Conservation (phyloP, 2,329 filamentous ascomycete species). For the Onygenales sp. region DNA sequence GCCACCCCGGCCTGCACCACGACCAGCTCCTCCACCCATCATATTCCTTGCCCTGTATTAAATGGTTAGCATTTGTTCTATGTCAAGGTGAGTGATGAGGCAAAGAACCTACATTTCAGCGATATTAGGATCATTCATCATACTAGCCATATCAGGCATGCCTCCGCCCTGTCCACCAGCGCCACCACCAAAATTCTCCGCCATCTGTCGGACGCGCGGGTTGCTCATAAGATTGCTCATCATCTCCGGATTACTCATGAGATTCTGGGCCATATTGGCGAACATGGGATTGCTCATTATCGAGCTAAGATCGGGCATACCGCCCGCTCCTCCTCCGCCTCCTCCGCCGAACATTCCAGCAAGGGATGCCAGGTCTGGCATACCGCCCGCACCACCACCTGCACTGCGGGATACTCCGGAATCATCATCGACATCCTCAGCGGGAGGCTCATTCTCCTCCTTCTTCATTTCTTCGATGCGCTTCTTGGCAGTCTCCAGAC, state of each 20-base stretch:
- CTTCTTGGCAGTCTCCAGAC: conserved; percentile 84
- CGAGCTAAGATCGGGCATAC: conserved; percentile 76
- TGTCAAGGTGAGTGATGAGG: background rate
- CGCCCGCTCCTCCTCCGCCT: conserved; percentile 55
- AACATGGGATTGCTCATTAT: conserved; percentile 99
- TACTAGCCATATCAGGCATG: conserved; percentile 73
- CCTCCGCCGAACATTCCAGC: conserved; percentile 63
- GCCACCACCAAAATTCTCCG: conserved; percentile 57
- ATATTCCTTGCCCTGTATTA: conserved; percentile 53
- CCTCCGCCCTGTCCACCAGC: conserved; percentile 53
- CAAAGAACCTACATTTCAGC: conserved; percentile 71
- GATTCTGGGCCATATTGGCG: conserved; percentile 87
- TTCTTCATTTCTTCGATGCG: conserved; percentile 70
- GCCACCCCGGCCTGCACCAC: conserved; percentile 13
- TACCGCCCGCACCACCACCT: conserved; percentile 46
- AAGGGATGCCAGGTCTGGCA: conserved; percentile 62
- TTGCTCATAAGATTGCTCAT: conserved; percentile 92
- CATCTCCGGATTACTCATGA: conserved; percentile 94
- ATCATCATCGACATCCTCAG: conserved; percentile 44
- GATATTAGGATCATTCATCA: conserved; percentile 90
- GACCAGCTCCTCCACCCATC: conserved; percentile 51
- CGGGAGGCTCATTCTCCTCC: conserved; percentile 41
- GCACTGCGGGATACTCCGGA: conserved; percentile 33
- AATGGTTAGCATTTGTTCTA: conserved; percentile 9
- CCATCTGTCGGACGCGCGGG: conserved; percentile 79